Conservation (phyloP, 2,329 filamentous ascomycete species). For the Penicillium sp. region DNA sequence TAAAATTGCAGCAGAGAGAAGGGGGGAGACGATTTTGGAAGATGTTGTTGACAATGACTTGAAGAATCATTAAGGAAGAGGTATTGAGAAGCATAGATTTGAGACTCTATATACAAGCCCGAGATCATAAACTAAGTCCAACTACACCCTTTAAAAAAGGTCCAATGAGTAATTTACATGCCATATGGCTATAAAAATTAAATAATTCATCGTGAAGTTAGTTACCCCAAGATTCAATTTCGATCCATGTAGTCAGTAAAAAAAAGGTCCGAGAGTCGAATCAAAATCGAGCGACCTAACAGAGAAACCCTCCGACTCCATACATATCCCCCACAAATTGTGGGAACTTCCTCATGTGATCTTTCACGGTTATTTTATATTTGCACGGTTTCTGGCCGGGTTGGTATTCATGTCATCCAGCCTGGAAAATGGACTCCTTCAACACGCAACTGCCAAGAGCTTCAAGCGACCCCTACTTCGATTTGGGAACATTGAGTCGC, state of each 20-base stretch:
- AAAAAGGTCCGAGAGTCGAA: conserved; percentile 13
- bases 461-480: conserved; percentile 27
- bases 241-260: background rate
- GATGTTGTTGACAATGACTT: conserved; percentile 45
- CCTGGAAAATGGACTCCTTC: conserved; percentile 1
- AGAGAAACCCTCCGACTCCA: conserved; percentile 16
- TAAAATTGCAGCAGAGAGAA: conserved; percentile 42
- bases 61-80: conserved; percentile 13
- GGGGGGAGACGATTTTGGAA: conserved; percentile 44
- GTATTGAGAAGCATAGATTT: background rate
- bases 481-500: conserved; percentile 35
- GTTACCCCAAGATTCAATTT: background rate
- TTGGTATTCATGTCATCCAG: background rate
- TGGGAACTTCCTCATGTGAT: too few species aligned
- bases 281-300: conserved; percentile 4
- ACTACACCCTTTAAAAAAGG: too few species aligned
- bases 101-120: background rate
- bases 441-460: conserved; percentile 4
- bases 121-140: background rate
- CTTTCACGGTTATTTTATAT: too few species aligned
- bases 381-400: background rate
- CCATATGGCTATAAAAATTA: background rate
- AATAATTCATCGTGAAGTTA: background rate
- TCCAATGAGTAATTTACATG: background rate
- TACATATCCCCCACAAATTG: conserved; percentile 3